These are phyloP conservation scores for Fusarium sarcochroum DNA, from an alignment of 2,329 filamentous ascomycete genomes.

Conservation along the genomic window DNA sequence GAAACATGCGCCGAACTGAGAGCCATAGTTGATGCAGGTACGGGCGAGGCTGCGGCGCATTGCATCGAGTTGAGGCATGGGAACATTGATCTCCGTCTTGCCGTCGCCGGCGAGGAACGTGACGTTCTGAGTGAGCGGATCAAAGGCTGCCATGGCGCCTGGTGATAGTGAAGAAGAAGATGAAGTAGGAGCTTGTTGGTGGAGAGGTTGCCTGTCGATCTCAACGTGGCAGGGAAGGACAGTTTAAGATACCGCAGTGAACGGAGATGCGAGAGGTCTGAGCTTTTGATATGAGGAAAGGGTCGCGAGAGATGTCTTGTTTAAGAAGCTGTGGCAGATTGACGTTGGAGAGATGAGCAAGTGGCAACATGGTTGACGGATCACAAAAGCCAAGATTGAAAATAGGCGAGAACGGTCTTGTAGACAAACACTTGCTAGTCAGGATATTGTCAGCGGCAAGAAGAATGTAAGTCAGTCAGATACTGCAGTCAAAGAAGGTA, in stretches of 20 bases:
- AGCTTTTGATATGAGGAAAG: constrained; percentile 17
- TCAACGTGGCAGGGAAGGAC: constrained; percentile 11
- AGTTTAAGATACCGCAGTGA: constrained; percentile 11
- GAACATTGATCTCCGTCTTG: constrained; percentile 50
- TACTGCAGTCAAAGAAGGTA: constrained; percentile 32
- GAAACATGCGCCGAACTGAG: constrained; percentile 78
- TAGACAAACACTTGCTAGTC: constrained; percentile 30
- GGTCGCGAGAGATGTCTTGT: constrained; percentile 17
- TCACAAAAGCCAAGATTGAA: constrained; percentile 31
- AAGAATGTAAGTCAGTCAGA: constrained; percentile 41
- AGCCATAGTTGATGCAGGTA: constrained; percentile 73
- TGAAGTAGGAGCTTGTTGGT: constrained; percentile 2
- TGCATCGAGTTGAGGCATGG: constrained; percentile 53
- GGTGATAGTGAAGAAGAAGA: not conserved
- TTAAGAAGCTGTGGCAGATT: constrained; percentile 10
- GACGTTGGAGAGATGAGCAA: constrained; percentile 13
- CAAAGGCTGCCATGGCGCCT: constrained; percentile 49
- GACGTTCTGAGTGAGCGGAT: constrained; percentile 55
- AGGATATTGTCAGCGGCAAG: constrained; percentile 41
- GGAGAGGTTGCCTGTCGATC: not conserved
- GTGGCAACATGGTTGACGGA: constrained; percentile 38
- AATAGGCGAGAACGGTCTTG: constrained; percentile 20
- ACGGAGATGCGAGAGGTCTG: constrained; percentile 23
- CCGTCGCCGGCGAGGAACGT: constrained; percentile 54
- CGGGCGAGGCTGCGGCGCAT: constrained; percentile 53